Conservation (phyloP, 2,329 filamentous ascomycete species). For the Clonostachys rhizophaga region DNA sequence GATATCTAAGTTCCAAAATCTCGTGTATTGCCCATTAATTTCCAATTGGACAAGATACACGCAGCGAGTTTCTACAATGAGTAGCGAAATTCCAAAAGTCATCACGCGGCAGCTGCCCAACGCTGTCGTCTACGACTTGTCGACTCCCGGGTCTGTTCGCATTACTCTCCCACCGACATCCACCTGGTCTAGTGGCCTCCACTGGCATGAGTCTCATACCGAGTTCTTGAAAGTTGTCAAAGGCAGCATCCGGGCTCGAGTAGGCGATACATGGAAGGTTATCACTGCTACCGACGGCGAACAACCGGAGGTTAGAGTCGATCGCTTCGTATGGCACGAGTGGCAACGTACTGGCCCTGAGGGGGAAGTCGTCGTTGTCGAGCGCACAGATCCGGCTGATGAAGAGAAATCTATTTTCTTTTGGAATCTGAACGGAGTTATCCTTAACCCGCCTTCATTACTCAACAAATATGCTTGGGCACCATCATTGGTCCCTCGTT, state of each 20-base stretch:
- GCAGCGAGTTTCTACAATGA: no score
- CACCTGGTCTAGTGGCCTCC: constrained; percentile 40
- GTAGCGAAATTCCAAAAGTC: no score
- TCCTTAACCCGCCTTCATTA: constrained; percentile 16
- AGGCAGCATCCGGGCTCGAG: constrained; percentile 21
- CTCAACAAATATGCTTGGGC: not conserved
- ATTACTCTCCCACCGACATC: constrained; percentile 36
- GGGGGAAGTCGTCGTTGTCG: constrained; percentile 31
- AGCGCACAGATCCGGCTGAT: constrained; percentile 40
- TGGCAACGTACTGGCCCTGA: constrained; percentile 32
- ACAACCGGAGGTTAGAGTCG: not conserved
- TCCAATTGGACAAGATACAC: no score
- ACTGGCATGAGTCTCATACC: constrained; percentile 42
- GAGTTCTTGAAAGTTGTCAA: constrained; percentile 37
- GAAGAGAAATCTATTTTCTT: constrained; percentile 42
- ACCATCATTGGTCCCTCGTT: not conserved
- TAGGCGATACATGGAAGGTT: constrained; percentile 6
- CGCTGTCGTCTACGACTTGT: constrained; percentile 21
- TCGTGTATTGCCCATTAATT: no score
- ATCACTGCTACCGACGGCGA: not conserved
- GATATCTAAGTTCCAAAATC: no score
- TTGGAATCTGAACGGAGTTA: constrained; percentile 39
- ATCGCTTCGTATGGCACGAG: constrained; percentile 30
- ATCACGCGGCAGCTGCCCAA: no score
- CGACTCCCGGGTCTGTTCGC: constrained; percentile 24